These are phyloP conservation scores for Nitzschia inconspicua DNA, from an alignment of 108 stramenopile species.

Conservation along the genomic window DNA sequence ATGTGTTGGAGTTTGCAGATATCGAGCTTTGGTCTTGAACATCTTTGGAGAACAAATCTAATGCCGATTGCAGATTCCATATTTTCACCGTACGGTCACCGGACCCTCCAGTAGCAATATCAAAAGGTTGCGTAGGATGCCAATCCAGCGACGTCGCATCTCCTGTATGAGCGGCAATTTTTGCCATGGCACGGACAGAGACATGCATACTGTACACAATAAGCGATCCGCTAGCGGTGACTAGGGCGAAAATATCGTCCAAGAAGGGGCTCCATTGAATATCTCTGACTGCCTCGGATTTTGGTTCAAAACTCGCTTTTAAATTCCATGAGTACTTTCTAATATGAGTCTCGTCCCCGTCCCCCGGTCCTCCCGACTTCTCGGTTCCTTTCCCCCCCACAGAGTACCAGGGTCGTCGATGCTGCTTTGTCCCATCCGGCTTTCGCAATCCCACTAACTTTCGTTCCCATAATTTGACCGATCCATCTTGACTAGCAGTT, in stretches of 20 bases:
- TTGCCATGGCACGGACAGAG: constrained; percentile 40
- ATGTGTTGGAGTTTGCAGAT: not conserved
- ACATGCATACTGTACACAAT: constrained; percentile 72
- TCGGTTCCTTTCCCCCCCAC: not conserved
- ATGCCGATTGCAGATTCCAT: not conserved
- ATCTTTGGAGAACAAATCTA: not conserved
- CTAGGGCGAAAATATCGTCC: constrained; percentile 64
- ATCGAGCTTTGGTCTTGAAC: not conserved
- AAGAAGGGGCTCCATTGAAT: constrained; percentile 69
- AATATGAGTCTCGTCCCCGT: constrained; percentile 9
- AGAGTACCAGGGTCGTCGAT: not conserved
- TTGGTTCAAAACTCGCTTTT: constrained; percentile 59
- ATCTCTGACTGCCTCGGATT: constrained; percentile 80
- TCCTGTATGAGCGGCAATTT: constrained; percentile 72
- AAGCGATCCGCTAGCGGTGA: constrained; percentile 65
- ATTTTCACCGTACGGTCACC: constrained; percentile 72
- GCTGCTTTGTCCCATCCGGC: not conserved
- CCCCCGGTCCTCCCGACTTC: not conserved
- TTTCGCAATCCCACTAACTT: not conserved
- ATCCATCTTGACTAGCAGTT: constrained; percentile 42
- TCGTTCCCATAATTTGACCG: constrained; percentile 33
- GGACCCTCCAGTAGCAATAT: constrained; percentile 79
- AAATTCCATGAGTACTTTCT: constrained; percentile 55
- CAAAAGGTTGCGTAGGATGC: constrained; percentile 67
- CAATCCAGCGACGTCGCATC: constrained; percentile 83